A percentile compares a stretch with the other conserved stretches of the same genome.
These are phyloP conservation scores for Didymella pinodella DNA, from an alignment of 2,329 filamentous ascomycete genomes.

Conservation along the genomic window DNA sequence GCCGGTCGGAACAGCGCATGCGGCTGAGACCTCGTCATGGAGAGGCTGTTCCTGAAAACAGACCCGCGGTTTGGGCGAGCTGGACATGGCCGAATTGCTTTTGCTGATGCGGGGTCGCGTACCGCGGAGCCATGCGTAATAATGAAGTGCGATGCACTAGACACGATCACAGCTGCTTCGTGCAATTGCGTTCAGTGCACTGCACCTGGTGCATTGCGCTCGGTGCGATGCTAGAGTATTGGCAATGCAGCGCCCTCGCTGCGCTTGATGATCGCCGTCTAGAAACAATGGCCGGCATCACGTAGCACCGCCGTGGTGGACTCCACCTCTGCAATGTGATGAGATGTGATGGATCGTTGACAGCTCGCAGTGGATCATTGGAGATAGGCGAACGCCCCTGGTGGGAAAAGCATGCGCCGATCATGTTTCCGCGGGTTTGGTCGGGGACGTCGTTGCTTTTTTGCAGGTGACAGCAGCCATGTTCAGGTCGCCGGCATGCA, in stretches of 20 bases:
- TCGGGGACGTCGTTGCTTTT: conserved; percentile 17
- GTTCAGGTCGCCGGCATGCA: conserved; percentile 17
- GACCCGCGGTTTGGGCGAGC: background rate
- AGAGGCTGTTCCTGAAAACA: conserved; percentile 1
- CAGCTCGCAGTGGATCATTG: conserved; percentile 21
- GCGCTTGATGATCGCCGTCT: conserved; percentile 13
- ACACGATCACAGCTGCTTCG: background rate
- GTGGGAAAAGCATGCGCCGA: conserved; percentile 23
- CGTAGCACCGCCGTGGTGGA: conserved; percentile 7
- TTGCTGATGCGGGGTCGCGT: background rate
- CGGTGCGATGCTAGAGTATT: background rate
- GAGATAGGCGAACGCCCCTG: conserved; percentile 22
- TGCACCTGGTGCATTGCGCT: background rate
- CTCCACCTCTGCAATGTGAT: conserved; percentile 19
- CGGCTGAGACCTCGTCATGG: conserved; percentile 6
- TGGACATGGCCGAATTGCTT: background rate
- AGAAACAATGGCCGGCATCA: conserved; percentile 8
- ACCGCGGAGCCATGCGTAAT: conserved; percentile 2
- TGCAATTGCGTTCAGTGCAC: background rate
- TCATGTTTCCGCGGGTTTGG: conserved; percentile 19
- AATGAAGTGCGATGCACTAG: background rate
- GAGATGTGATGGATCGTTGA: conserved; percentile 21
- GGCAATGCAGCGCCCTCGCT: conserved; percentile 1
- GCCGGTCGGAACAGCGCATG: conserved; percentile 11
- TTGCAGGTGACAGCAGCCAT: conserved; percentile 5